Conservation (phyloP, 2,329 filamentous ascomycete genomes). For the Colletotrichum eremochloae region DNA sequence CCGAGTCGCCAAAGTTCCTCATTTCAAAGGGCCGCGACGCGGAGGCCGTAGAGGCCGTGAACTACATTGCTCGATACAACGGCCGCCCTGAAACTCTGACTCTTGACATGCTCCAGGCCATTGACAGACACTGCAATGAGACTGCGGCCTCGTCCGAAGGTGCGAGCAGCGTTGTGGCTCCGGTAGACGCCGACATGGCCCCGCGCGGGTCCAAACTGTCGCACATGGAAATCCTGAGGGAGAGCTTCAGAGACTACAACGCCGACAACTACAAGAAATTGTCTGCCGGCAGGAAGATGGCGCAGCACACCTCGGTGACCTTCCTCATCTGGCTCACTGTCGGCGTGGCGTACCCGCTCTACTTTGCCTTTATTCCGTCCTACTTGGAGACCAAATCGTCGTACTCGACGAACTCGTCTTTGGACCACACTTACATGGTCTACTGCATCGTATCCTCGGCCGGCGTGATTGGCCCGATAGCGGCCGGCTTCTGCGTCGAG, state of each 20-base stretch:
- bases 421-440: conserved; percentile 52
- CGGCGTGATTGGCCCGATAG: conserved; percentile 57
- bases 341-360: conserved; percentile 61
- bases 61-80: conserved; percentile 59
- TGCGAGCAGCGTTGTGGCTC: neutral
- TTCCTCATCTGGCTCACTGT: conserved; percentile 60
- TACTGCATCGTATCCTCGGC: conserved; percentile 55
- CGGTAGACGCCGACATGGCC: conserved; percentile 25
- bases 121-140: conserved; percentile 24
- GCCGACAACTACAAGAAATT: conserved; percentile 50
- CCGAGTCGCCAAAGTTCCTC: conserved; percentile 62
- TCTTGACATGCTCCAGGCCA: conserved; percentile 52
- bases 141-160: conserved; percentile 39
- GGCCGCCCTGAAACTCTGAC: conserved; percentile 53
- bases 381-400: conserved; percentile 56
- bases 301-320: conserved; percentile 52
- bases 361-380: conserved; percentile 61
- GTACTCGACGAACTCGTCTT: conserved; percentile 45
- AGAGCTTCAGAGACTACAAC: conserved; percentile 41
- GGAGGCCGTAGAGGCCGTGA: conserved; percentile 62
- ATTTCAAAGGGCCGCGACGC: conserved; percentile 59
- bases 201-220: conserved; percentile 38
- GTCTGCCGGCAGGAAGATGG: conserved; percentile 50
- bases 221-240: conserved; percentile 46
- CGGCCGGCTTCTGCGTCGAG: conserved; percentile 56